Conservation (phyloP, 441 rosid species). For the Adansonia rubrostipa region DNA sequence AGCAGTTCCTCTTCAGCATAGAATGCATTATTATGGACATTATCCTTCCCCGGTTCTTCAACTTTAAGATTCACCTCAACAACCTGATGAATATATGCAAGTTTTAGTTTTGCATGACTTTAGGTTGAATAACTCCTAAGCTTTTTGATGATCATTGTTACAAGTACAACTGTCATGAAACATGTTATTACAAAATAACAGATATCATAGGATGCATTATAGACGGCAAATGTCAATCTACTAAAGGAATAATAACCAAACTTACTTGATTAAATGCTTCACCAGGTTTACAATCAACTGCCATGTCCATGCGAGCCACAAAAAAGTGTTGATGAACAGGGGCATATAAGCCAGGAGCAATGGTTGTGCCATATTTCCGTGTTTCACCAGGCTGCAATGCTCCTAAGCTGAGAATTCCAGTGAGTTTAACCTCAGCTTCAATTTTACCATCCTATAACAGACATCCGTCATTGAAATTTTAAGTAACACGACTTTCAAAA, state of each 20-base stretch:
- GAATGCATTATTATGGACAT: constrained; percentile 58
- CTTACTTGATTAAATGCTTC: constrained; percentile 51
- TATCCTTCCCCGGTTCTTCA: constrained; percentile 55
- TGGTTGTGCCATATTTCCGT: constrained; percentile 52
- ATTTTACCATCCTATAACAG: constrained; percentile 49
- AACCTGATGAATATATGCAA: constrained; percentile 32
- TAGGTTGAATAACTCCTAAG: neutral
- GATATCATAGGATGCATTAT: constrained; percentile 1
- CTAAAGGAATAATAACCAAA: neutral
- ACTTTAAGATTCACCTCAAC: constrained; percentile 56
- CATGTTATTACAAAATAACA: neutral
- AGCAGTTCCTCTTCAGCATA: constrained; percentile 55
- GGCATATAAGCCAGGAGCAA: constrained; percentile 54
- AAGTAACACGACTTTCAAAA: neutral
- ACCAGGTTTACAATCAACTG: constrained; percentile 57
- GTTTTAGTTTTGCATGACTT: neutral
- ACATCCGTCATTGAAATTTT: constrained; percentile 1
- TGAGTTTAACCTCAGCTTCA: constrained; percentile 58
- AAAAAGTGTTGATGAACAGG: constrained; percentile 60
- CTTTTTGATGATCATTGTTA: neutral
- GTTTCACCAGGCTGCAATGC: constrained; percentile 49
- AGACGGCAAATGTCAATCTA: neutral
- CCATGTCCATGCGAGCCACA: constrained; percentile 61
- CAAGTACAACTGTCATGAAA: constrained; percentile 10
- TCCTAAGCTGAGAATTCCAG: constrained; percentile 55